Percentiles rank a stretch among this genome's conserved stretches.
phyloP scores from a whole-genome alignment of 23 red algal genomes.

The Agarophyton chilense region DNA sequence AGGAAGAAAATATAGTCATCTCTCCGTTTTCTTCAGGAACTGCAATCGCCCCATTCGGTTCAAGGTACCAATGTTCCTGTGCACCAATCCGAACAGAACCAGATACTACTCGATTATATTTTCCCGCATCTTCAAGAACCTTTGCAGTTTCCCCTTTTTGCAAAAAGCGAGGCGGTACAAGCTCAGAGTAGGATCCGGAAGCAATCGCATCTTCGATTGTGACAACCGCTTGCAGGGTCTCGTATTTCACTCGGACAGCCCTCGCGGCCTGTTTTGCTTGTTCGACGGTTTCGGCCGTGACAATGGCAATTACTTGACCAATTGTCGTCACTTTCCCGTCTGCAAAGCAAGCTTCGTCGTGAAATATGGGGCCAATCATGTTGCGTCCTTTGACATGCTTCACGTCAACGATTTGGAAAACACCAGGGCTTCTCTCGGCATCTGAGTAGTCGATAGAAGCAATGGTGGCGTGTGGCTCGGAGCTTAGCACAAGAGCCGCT shows the following conservation, averaged over 20 bases:
- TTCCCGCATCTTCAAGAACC: constrained; percentile 5
- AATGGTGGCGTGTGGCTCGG: constrained; percentile 65
- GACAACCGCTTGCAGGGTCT: constrained; percentile 67
- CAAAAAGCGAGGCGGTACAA: constrained; percentile 31
- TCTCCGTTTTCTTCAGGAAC: constrained; percentile 79
- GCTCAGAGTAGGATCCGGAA: constrained; percentile 23
- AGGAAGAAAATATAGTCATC: constrained; percentile 57
- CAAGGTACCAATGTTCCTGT: constrained; percentile 93
- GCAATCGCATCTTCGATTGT: constrained; percentile 77
- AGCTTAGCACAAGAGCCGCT: constrained; percentile 73
- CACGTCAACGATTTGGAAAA: constrained; percentile 56
- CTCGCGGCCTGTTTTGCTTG: constrained; percentile 61
- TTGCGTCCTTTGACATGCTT: constrained; percentile 77
- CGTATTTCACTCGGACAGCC: constrained; percentile 64
- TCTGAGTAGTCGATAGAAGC: constrained; percentile 13
- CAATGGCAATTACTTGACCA: constrained; percentile 75
- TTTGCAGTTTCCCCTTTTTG: constrained; percentile 52
- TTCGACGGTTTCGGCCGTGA: constrained; percentile 64
- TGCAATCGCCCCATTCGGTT: constrained; percentile 75
- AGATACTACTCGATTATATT: not conserved
- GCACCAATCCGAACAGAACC: constrained; percentile 85
- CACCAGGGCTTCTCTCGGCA: constrained; percentile 50
- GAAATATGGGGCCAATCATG: constrained; percentile 33
- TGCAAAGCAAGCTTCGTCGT: constrained; percentile 82
- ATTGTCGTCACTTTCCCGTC: constrained; percentile 64